A percentile compares a stretch with the other conserved stretches of the same genome.
These are phyloP conservation scores for Linum usitatissimum DNA, from an alignment of 345 rosid genomes.

Conservation along the genomic window DNA sequence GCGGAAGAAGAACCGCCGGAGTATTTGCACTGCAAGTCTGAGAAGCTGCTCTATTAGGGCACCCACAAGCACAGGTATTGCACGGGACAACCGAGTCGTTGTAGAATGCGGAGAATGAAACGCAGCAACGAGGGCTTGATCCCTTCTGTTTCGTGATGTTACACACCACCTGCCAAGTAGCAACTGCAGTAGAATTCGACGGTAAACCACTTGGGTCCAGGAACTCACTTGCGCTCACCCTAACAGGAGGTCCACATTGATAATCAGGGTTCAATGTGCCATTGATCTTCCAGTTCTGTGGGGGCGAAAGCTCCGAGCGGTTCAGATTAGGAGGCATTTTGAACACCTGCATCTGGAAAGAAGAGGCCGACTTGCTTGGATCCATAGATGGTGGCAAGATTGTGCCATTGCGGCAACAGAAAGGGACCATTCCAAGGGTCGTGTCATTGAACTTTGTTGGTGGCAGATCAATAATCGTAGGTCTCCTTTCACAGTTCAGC, in stretches of 20 bases:
- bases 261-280: slow-evolving; percentile 81
- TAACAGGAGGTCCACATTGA: slow-evolving; percentile 68
- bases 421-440: slow-evolving; percentile 48
- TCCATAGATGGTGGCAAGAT: slow-evolving; percentile 75
- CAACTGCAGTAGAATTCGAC: slow-evolving; percentile 49
- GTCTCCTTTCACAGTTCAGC: slow-evolving; percentile 73
- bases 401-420: slow-evolving; percentile 83
- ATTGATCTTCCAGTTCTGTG: slow-evolving; percentile 73
- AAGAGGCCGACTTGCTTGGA: slow-evolving; percentile 68
- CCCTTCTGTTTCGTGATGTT: slow-evolving; percentile 75
- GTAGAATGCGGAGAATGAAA: slow-evolving; percentile 83
- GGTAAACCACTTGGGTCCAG: slow-evolving; percentile 65
- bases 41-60: slow-evolving; percentile 34
- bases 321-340: slow-evolving; percentile 90
- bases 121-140: slow-evolving; percentile 62
- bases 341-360: slow-evolving; percentile 71
- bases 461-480: slow-evolving; percentile 78
- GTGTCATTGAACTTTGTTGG: slow-evolving; percentile 79
- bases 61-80: slow-evolving; percentile 85
- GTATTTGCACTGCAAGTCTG: slow-evolving; percentile 56
- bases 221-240: slow-evolving; percentile 71
- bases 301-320: slow-evolving; percentile 55
- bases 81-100: slow-evolving; percentile 87
- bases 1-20: slow-evolving; percentile 69
- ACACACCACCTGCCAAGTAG: slow-evolving; percentile 96